phyloP scores from a whole-genome alignment of 148 eudicot genomes.

The Arctostaphylos glauca region DNA sequence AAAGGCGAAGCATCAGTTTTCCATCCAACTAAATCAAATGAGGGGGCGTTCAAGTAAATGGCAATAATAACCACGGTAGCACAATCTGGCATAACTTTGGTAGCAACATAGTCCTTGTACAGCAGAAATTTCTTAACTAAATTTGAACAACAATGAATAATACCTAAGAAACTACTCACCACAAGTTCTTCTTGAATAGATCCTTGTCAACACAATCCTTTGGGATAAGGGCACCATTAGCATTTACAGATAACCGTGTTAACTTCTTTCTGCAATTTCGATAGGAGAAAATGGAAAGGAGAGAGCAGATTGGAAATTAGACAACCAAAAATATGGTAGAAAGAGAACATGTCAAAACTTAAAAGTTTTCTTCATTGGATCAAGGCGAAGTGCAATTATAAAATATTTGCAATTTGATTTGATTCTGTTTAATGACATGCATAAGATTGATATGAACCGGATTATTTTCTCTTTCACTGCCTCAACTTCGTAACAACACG shows the following conservation, averaged over 20 bases:
- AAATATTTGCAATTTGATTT: not conserved
- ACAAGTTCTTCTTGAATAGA: constrained; percentile 54
- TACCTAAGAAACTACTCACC: constrained; percentile 45
- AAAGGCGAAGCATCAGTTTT: not conserved
- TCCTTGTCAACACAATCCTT: constrained; percentile 69
- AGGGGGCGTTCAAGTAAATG: not conserved
- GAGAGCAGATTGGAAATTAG: not conserved
- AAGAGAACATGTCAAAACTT: not conserved
- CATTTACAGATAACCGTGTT: constrained; percentile 75
- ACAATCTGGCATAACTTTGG: not conserved
- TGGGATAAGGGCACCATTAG: constrained; percentile 75
- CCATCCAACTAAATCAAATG: not conserved
- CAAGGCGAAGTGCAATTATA: not conserved
- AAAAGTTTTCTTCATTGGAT: not conserved
- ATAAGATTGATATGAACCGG: constrained; percentile 3
- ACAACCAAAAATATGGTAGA: not conserved
- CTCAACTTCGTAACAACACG: not conserved
- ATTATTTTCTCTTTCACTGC: not conserved
- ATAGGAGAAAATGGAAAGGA: not conserved
- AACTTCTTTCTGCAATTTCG: constrained; percentile 60
- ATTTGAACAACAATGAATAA: not conserved
- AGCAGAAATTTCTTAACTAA: not conserved
- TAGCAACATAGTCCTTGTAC: not conserved
- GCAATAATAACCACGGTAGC: not conserved
- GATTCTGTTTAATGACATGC: not conserved